These are phyloP conservation scores for Taphrina wiesneri DNA, from an alignment of 1,139 yeast species.

Conservation along the genomic window DNA sequence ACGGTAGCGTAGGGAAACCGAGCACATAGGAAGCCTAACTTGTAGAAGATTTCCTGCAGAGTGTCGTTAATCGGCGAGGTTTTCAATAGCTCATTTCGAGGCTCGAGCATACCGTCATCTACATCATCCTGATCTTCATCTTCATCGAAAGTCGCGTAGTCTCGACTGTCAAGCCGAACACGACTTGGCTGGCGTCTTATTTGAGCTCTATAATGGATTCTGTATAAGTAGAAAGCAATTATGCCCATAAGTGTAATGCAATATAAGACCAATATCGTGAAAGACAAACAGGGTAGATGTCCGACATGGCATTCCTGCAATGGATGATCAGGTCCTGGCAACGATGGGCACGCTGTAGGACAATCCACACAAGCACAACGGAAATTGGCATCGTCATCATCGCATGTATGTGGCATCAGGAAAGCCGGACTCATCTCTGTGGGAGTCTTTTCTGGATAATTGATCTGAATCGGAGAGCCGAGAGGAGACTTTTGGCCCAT, in stretches of 20 bases:
- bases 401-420: conserved; percentile 57
- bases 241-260: conserved; percentile 50
- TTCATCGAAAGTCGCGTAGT: neutral
- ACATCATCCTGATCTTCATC: neutral
- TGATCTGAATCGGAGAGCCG: conserved; percentile 93
- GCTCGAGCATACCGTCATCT: neutral
- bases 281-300: conserved; percentile 69
- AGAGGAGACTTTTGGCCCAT: conserved; percentile 87
- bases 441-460: conserved; percentile 54
- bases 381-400: conserved; percentile 57
- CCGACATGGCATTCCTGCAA: conserved; percentile 59
- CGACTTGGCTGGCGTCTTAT: neutral
- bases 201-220: neutral
- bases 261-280: conserved; percentile 60
- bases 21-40: conserved; percentile 60
- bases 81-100: conserved; percentile 4
- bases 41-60: conserved; percentile 53
- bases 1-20: conserved; percentile 60
- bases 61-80: conserved; percentile 52
- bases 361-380: conserved; percentile 93
- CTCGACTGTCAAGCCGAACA: neutral
- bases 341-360: conserved; percentile 69
- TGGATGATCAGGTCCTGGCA: conserved; percentile 50
- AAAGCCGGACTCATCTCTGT: conserved; percentile 43
- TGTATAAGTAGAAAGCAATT: conserved; percentile 45